Evolutionary conservation across 441 rosid genomes (phyloP).

Genomic region (Sinapis alba): DNA sequence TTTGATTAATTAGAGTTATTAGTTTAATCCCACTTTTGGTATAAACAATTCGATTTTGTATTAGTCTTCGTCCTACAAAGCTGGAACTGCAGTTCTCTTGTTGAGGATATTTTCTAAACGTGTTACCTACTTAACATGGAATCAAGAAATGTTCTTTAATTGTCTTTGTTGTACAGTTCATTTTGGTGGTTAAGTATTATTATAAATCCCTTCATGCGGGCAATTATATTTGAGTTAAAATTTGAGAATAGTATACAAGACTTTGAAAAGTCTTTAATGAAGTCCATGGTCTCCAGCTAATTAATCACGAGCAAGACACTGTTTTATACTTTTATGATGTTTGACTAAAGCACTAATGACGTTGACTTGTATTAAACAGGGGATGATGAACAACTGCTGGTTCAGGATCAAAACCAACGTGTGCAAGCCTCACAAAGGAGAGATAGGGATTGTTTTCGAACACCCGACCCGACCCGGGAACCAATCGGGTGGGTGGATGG

Average conservation of each 20-base stretch:
- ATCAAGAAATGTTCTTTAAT: background rate
- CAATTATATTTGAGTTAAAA: background rate
- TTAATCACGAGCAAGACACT: background rate
- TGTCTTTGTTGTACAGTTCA: background rate
- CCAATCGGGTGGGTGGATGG: conserved; percentile 93
- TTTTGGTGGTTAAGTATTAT: background rate
- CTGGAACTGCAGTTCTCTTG: background rate
- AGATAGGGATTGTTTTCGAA: conserved; percentile 78
- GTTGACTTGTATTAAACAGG: conserved; percentile 44
- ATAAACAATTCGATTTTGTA: background rate
- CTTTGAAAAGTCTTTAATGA: background rate
- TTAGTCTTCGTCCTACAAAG: background rate
- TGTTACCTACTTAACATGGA: background rate
- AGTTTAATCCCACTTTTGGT: background rate
- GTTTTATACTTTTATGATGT: background rate
- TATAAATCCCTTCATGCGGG: background rate
- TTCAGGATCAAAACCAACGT: conserved; percentile 68
- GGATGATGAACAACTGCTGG: conserved; percentile 96
- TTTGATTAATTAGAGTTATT: background rate
- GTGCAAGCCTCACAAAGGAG: conserved; percentile 74
- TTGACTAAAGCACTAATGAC: background rate
- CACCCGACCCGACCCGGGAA: conserved; percentile 81
- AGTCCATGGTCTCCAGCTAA: background rate
- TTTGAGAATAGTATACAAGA: background rate
- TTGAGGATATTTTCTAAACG: conserved; percentile 1